phyloP scores from a whole-genome alignment of 345 rosid species.

The Lepidium didymum region DNA sequence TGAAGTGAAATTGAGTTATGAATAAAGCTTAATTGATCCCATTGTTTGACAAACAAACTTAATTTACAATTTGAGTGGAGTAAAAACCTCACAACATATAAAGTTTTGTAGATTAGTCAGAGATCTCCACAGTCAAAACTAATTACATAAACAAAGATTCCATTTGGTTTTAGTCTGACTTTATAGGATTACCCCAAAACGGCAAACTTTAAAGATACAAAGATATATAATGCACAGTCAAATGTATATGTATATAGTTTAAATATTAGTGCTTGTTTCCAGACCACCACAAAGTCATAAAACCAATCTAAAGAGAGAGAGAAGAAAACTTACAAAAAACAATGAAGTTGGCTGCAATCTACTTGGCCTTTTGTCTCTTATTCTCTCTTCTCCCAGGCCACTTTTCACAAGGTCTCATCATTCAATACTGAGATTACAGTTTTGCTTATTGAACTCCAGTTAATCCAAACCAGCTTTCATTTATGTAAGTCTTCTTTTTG shows the following conservation, averaged over 20 bases:
- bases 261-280: not conserved
- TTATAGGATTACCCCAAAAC: not conserved
- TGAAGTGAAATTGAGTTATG: too few relatives aligned
- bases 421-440: not conserved
- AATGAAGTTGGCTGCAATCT: slow-evolving; percentile 21
- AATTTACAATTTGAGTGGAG: too few relatives aligned
- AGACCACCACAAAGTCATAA: not conserved
- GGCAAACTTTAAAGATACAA: not conserved
- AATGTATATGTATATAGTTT: not conserved
- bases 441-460: not conserved
- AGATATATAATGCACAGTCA: not conserved
- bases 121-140: too few relatives aligned
- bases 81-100: too few relatives aligned
- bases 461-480: not conserved
- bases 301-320: not conserved
- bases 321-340: not conserved
- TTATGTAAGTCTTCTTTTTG: not conserved
- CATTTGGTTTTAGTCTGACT: not conserved
- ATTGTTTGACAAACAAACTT: too few relatives aligned
- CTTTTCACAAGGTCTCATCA: slow-evolving; percentile 17
- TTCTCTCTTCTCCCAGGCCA: slow-evolving; percentile 11
- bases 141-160: not conserved
- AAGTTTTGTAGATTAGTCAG: too few relatives aligned
- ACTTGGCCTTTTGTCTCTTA: slow-evolving; percentile 14
- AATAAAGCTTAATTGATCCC: too few relatives aligned